Evolutionary conservation across 257 asterid genomes (phyloP), one percentile per base, ranked within the genome.

Genomic region (Ilex asprella): DNA sequence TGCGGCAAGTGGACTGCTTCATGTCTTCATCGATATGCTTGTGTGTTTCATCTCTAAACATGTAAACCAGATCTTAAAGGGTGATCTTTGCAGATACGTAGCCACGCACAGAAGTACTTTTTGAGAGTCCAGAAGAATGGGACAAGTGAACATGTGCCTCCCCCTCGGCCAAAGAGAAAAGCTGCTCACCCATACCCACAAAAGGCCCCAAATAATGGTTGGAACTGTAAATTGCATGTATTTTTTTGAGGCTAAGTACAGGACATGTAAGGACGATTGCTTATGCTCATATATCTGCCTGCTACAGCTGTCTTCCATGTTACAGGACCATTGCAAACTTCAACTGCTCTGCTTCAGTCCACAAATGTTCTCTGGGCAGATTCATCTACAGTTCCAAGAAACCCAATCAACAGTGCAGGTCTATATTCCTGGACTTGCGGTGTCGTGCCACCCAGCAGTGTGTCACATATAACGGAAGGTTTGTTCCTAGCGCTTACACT

Each of bases 161-260:
- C 97, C 1, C 97, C 96, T n/a, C 93, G 97, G 14, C 97, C 97
- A 32, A 91, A 91, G 86, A 78, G 96, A 70, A 91, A 91, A 75
- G 94, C 97, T 57, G 62, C 91, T 57, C 97, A 85, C 75, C 97
- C 97, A 39, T 91, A 87, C 74, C 97, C 97, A 15, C 97, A 87
- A 47, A 91, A 87, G 68, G 96, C 95, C 65, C 67, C 95, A 6
- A 85, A 78, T 79, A 75, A 21, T 66, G 90, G 93, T 86, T 71
- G 39, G 76, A 31, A 41, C 64, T 50, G 16, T 62, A 43, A 51
- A 30, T 66, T 43, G 21, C 55, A 47, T 60, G 12, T 31, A 54
- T 30, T 27, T 32, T 62, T 59, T 52, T 32, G 21, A 58, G 7
- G 12, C 12, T 41, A 41, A 11, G 47, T 11, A 58, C 39, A 2